These are phyloP conservation scores for Coriolopsis trogii DNA, from an alignment of 1,284 basidiomycete species.

Conservation along the genomic window DNA sequence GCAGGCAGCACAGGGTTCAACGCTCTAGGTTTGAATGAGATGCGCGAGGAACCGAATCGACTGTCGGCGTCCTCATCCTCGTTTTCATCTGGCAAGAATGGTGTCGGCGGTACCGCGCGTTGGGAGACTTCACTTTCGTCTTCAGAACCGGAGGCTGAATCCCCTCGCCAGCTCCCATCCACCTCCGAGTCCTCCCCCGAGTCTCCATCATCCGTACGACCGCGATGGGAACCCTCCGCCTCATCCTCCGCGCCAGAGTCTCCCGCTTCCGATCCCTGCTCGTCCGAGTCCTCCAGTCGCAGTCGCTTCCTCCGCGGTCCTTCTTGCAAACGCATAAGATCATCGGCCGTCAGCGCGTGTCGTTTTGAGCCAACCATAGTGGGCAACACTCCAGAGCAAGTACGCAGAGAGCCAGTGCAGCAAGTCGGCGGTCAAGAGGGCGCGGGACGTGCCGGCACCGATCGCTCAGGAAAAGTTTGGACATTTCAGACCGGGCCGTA, in stretches of 20 bases:
- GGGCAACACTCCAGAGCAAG: not conserved
- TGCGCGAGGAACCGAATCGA: constrained; percentile 27
- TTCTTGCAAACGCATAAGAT: constrained; percentile 42
- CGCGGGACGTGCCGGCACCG: constrained; percentile 11
- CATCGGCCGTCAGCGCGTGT: constrained; percentile 36
- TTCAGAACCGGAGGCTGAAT: too few species aligned
- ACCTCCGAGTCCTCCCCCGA: constrained; percentile 6
- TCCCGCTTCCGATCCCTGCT: constrained; percentile 19
- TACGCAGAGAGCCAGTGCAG: not conserved
- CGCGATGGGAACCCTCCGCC: constrained; percentile 8
- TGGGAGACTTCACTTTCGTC: constrained; percentile 5
- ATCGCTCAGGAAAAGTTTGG: constrained; percentile 7
- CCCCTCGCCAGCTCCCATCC: too few species aligned
- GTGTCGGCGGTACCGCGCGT: not conserved
- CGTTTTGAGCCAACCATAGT: constrained; percentile 34
- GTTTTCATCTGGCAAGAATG: constrained; percentile 1
- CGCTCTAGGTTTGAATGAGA: constrained; percentile 26
- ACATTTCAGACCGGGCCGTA: not conserved
- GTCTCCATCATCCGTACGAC: constrained; percentile 14
- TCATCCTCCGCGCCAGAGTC: constrained; percentile 9
- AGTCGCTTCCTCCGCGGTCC: constrained; percentile 33
- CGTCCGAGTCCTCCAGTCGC: constrained; percentile 18
- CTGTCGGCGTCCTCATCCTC: constrained; percentile 17
- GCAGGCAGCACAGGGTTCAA: constrained; percentile 5
- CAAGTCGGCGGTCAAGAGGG: constrained; percentile 4